Evolutionary conservation across 1,139 yeast genomes (phyloP).

Genomic region (Yamadazyma diddensiae): DNA sequence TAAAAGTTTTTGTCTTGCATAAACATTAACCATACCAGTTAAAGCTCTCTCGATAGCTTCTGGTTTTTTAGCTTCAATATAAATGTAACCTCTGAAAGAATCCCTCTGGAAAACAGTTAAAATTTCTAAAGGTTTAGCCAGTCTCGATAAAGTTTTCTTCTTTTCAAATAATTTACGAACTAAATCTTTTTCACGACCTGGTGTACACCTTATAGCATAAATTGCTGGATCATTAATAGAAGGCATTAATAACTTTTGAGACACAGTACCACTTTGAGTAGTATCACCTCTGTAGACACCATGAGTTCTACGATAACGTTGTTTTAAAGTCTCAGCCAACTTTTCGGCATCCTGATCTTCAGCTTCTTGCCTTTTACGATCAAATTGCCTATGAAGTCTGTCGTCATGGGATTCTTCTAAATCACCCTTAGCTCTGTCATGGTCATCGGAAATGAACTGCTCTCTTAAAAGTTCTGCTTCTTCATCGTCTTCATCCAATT

Average conservation of each 20-base stretch:
- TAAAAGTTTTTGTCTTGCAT: slow-evolving; percentile 65
- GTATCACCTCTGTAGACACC: slow-evolving; percentile 86
- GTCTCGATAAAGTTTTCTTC: slow-evolving; percentile 65
- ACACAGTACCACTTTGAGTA: slow-evolving; percentile 69
- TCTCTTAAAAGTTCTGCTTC: slow-evolving; percentile 86
- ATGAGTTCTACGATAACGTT: slow-evolving; percentile 86
- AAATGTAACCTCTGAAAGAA: slow-evolving; percentile 84
- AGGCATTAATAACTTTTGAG: slow-evolving; percentile 90
- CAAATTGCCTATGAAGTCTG: slow-evolving; percentile 86
- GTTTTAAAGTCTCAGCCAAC: slow-evolving; percentile 88
- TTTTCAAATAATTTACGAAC: slow-evolving; percentile 82
- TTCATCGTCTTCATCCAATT: slow-evolving; percentile 80
- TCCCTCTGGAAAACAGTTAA: slow-evolving; percentile 95
- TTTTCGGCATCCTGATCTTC: slow-evolving; percentile 96
- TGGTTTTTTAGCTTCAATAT: slow-evolving; percentile 90
- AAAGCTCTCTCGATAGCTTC: slow-evolving; percentile 90
- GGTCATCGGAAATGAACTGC: slow-evolving; percentile 78
- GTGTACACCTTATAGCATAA: slow-evolving; percentile 93
- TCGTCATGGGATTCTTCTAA: slow-evolving; percentile 49
- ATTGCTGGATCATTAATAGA: slow-evolving; percentile 95
- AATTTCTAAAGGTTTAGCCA: slow-evolving; percentile 64
- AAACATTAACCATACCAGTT: slow-evolving; percentile 85
- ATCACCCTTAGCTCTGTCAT: slow-evolving; percentile 45
- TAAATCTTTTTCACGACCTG: slow-evolving; percentile 89
- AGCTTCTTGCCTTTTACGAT: slow-evolving; percentile 82